phyloP scores from a whole-genome alignment of 768 basidiomycete species.

The Dacryopinax primogenitus region DNA sequence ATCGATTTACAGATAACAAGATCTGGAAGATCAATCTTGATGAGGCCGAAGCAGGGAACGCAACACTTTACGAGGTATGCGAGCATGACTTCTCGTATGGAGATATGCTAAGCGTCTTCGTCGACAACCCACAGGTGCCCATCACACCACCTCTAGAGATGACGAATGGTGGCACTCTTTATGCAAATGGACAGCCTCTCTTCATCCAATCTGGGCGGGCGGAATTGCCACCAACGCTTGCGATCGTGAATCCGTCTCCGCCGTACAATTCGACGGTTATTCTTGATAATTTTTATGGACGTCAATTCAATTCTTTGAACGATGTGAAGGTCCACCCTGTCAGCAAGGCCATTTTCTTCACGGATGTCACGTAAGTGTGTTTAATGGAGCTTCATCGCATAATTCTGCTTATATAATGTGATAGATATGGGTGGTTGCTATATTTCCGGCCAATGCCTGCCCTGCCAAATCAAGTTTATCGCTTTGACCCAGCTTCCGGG shows the following conservation, averaged over 20 bases:
- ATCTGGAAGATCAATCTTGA: conserved; percentile 50
- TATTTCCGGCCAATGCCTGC: conserved; percentile 53
- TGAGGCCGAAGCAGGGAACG: conserved; percentile 39
- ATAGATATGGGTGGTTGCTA: conserved; percentile 51
- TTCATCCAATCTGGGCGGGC: conserved; percentile 57
- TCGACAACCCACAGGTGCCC: too few relatives aligned
- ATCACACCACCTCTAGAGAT: conserved; percentile 49
- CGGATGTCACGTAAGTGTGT: conserved; percentile 51
- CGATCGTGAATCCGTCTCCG: conserved; percentile 47
- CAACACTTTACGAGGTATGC: conserved; percentile 29
- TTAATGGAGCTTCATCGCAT: not conserved
- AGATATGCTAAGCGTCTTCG: too few relatives aligned
- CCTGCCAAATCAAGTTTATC: conserved; percentile 65
- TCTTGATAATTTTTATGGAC: conserved; percentile 64
- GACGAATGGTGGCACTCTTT: conserved; percentile 45
- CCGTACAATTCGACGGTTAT: conserved; percentile 58
- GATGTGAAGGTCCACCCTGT: conserved; percentile 61
- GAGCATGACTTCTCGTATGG: conserved; percentile 34
- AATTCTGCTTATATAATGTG: conserved; percentile 8
- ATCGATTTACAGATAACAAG: conserved; percentile 49
- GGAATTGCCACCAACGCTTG: conserved; percentile 45
- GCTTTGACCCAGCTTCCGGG: conserved; percentile 53
- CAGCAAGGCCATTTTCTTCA: conserved; percentile 60
- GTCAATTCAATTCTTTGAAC: conserved; percentile 72
- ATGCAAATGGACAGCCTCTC: conserved; percentile 30